Percentiles rank a stretch among this genome's conserved stretches.
phyloP scores from a whole-genome alignment of 768 basidiomycete species.

The Mycena rebaudengoi region DNA sequence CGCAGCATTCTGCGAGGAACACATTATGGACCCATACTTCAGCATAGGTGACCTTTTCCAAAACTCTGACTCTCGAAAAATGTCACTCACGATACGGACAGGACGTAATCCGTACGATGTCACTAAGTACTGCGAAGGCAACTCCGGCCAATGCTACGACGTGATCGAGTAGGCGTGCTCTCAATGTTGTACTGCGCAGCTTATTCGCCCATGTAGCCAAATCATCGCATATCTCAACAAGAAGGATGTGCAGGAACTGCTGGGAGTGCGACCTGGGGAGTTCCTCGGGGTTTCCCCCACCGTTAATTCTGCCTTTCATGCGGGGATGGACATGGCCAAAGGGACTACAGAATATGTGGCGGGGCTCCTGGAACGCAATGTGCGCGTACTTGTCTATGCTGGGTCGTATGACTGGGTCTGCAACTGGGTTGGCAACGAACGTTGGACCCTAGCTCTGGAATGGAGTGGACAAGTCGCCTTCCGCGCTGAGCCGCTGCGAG shows the following conservation, averaged over 20 bases:
- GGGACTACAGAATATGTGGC: conserved; percentile 52
- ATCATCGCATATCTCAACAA: conserved; percentile 54
- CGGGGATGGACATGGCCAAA: conserved; percentile 42
- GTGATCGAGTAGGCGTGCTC: no score
- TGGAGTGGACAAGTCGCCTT: conserved; percentile 63
- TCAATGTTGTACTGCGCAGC: no score
- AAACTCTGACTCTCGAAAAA: conserved; percentile 32
- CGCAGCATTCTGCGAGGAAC: conserved; percentile 47
- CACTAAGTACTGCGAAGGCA: no score
- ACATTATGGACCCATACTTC: conserved; percentile 6
- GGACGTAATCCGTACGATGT: no score
- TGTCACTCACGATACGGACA: no score
- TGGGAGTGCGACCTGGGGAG: conserved; percentile 54
- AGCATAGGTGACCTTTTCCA: conserved; percentile 23
- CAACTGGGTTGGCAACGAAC: conserved; percentile 66
- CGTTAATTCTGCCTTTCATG: conserved; percentile 50
- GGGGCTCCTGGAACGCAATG: conserved; percentile 60
- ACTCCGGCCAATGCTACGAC: no score
- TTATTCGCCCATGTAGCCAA: no score
- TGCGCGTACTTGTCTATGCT: conserved; percentile 60
- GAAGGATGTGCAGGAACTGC: conserved; percentile 49
- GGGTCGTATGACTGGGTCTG: conserved; percentile 60
- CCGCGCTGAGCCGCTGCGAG: conserved; percentile 46
- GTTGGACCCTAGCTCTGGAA: conserved; percentile 58
- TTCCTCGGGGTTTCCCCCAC: conserved; percentile 49